These are phyloP conservation scores for Aureobasidium mangrovei DNA, from an alignment of 2,329 filamentous ascomycete genomes.

Conservation along the genomic window DNA sequence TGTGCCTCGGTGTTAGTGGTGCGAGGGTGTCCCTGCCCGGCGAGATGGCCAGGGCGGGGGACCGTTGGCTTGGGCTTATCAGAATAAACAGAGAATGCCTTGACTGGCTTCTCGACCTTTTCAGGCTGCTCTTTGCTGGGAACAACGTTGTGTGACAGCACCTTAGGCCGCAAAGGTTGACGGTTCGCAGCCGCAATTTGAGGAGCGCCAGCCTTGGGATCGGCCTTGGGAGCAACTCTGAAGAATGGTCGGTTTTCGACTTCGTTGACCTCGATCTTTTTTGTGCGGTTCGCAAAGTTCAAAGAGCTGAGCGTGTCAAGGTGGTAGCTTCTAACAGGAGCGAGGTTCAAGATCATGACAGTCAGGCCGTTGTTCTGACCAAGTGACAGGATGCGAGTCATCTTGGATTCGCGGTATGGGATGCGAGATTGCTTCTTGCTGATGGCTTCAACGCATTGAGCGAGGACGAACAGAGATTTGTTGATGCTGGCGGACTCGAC, in stretches of 20 bases:
- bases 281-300: slow-evolving; percentile 90
- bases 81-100: slow-evolving; percentile 79
- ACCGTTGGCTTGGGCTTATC: slow-evolving; percentile 52
- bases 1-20: slow-evolving; percentile 28
- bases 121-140: slow-evolving; percentile 43
- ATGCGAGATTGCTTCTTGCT: slow-evolving; percentile 66
- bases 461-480: slow-evolving; percentile 89
- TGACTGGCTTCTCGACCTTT: slow-evolving; percentile 58
- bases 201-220: slow-evolving; percentile 28
- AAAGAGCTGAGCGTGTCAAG: slow-evolving; percentile 87
- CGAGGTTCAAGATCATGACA: slow-evolving; percentile 92
- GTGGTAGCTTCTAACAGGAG: slow-evolving; percentile 85
- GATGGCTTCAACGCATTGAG: slow-evolving; percentile 93
- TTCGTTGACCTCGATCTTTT: slow-evolving; percentile 91
- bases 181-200: slow-evolving; percentile 40
- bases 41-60: slow-evolving; percentile 9
- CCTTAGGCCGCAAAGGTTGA: slow-evolving; percentile 71
- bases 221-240: slow-evolving; percentile 26
- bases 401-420: slow-evolving; percentile 90
- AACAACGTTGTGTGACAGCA: slow-evolving; percentile 64
- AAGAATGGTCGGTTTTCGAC: slow-evolving; percentile 93
- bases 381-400: slow-evolving; percentile 86
- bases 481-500: slow-evolving; percentile 97
- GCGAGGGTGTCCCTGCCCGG: slow-evolving; percentile 10
- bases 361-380: slow-evolving; percentile 94